A percentile compares a stretch with the other conserved stretches of the same genome.
phyloP scores from a whole-genome alignment of 495 filamentous ascomycete genomes.

The Thermochaetoides thermophila region DNA sequence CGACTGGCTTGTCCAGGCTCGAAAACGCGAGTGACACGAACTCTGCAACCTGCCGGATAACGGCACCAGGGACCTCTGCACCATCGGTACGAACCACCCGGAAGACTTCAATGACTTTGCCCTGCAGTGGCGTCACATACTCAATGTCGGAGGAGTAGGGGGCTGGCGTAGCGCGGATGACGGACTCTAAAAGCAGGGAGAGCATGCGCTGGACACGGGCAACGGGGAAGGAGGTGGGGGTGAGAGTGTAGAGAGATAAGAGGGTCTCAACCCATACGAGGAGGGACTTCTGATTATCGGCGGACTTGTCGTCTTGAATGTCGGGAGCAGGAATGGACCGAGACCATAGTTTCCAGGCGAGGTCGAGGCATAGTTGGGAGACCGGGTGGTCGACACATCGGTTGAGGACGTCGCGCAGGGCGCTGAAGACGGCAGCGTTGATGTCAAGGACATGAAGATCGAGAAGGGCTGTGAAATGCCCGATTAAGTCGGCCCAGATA shows the following conservation, averaged over 20 bases:
- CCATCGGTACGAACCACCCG: constrained; percentile 57
- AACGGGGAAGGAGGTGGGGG: constrained; percentile 45
- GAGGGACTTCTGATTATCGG: constrained; percentile 61
- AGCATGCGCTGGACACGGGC: constrained; percentile 48
- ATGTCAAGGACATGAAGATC: constrained; percentile 49
- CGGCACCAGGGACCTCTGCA: constrained; percentile 45
- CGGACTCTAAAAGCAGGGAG: constrained; percentile 41
- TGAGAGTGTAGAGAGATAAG: constrained; percentile 67
- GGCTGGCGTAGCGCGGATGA: constrained; percentile 47
- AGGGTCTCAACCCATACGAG: constrained; percentile 65
- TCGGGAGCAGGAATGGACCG: constrained; percentile 39
- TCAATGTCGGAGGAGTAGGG: constrained; percentile 77
- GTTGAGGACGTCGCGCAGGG: constrained; percentile 50
- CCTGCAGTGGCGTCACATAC: constrained; percentile 64
- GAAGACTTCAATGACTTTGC: constrained; percentile 53
- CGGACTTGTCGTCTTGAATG: constrained; percentile 29
- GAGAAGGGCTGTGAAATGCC: constrained; percentile 45
- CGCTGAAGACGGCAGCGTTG: constrained; percentile 55
- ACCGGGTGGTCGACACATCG: constrained; percentile 36
- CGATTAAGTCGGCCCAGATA: constrained; percentile 56
- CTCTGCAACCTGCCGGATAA: constrained; percentile 53
- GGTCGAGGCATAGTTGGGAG: constrained; percentile 41
- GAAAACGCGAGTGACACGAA: constrained; percentile 55
- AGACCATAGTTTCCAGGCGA: constrained; percentile 62
- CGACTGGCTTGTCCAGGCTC: constrained; percentile 17